These are phyloP conservation scores for Porphyra umbilicalis DNA, from an alignment of 31 red algal genomes.

Conservation along the genomic window DNA sequence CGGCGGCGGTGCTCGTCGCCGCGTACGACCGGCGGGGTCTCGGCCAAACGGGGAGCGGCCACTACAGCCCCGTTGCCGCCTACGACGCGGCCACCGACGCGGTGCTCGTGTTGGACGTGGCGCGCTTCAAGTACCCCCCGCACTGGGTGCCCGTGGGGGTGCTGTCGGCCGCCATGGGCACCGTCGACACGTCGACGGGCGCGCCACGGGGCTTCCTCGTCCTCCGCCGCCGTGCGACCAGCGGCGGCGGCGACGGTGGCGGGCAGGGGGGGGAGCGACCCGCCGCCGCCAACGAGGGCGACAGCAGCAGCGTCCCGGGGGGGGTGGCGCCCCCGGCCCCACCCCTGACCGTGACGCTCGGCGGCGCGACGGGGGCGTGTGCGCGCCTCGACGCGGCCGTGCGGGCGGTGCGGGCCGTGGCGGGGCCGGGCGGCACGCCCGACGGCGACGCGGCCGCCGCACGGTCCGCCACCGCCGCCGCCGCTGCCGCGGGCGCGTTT, in stretches of 20 bases:
- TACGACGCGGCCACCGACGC: conserved; percentile 39
- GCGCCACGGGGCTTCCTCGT: conserved; percentile 22
- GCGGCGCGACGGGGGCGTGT: background rate
- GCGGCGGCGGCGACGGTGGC: too few relatives aligned
- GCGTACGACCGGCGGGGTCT: conserved; percentile 32
- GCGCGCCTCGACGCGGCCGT: background rate
- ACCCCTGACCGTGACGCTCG: background rate
- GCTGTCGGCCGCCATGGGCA: conserved; percentile 22
- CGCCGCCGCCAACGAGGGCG: background rate
- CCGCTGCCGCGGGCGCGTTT: background rate
- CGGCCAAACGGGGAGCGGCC: conserved; percentile 52
- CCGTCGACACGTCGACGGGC: conserved; percentile 28
- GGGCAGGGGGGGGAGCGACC: too few relatives aligned
- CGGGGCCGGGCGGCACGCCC: background rate
- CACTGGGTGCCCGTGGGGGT: conserved; percentile 45
- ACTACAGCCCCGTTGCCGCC: conserved; percentile 59
- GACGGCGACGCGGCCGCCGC: background rate
- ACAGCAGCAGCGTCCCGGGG: background rate
- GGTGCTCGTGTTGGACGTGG: conserved; percentile 53
- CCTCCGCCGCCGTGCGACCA: conserved; percentile 6
- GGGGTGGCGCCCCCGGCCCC: background rate
- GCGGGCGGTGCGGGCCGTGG: background rate
- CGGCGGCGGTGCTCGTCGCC: conserved; percentile 20
- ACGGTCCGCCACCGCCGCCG: background rate
- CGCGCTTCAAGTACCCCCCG: conserved; percentile 63